Percentiles rank a stretch among this genome's conserved stretches.
Evolutionary conservation across 192 early-diverging fungal genomes (phyloP).

Genomic region (Paraglomus brasilianum): DNA sequence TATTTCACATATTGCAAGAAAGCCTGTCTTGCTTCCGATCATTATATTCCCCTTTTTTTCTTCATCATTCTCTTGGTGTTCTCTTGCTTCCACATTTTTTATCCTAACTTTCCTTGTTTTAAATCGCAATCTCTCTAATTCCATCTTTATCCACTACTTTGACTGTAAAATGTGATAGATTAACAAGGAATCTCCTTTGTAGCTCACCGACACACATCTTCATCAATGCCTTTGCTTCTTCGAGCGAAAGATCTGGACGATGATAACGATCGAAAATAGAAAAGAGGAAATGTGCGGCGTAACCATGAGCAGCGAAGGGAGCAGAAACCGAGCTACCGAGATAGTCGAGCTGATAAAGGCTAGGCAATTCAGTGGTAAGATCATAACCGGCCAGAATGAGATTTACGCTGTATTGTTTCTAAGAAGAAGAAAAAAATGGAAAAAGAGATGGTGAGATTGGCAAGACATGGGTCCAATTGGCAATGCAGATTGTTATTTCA

Average conservation of each 20-base stretch:
- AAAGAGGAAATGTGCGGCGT: slow-evolving; percentile 86
- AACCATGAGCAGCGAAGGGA: slow-evolving; percentile 88
- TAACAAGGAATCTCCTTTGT: slow-evolving; percentile 79
- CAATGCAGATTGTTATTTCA: neutral
- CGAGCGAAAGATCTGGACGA: slow-evolving; percentile 72
- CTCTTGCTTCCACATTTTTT: neutral
- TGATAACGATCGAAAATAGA: slow-evolving; percentile 94
- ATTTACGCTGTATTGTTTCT: slow-evolving; percentile 90
- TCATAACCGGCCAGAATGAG: slow-evolving; percentile 85
- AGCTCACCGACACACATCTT: slow-evolving; percentile 83
- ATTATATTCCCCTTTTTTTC: too few relatives aligned
- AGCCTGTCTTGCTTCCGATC: too few relatives aligned
- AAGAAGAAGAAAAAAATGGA: neutral
- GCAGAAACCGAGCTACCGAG: slow-evolving; percentile 74
- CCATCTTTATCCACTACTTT: slow-evolving; percentile 90
- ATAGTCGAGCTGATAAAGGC: slow-evolving; percentile 94
- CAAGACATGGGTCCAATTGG: neutral
- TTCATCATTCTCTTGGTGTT: too few relatives aligned
- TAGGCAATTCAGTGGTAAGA: slow-evolving; percentile 64
- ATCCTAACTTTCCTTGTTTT: slow-evolving; percentile 15
- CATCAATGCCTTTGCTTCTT: slow-evolving; percentile 81
- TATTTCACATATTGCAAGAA: too few relatives aligned
- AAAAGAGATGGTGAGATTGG: neutral
- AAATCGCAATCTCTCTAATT: slow-evolving; percentile 61
- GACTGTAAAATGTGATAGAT: slow-evolving; percentile 79